These are phyloP conservation scores for Malassezia japonica DNA, from an alignment of 1,284 basidiomycete species.

Conservation along the genomic window DNA sequence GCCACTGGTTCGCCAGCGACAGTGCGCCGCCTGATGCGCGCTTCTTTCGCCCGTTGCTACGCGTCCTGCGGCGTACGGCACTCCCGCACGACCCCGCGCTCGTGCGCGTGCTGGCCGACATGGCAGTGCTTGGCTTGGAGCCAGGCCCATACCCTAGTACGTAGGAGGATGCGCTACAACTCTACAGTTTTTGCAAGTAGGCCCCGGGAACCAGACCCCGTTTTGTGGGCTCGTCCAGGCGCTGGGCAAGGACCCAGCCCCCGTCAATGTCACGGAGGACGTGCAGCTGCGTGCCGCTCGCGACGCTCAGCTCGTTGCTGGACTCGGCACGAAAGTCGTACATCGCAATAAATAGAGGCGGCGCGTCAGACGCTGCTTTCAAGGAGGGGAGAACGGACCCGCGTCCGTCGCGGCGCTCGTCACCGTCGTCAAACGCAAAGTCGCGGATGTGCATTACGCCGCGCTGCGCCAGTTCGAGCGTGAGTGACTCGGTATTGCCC, in stretches of 20 bases:
- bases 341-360: background rate
- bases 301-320: slow-evolving; percentile 15
- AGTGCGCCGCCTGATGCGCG: background rate
- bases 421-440: slow-evolving; percentile 9
- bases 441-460: slow-evolving; percentile 5
- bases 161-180: background rate
- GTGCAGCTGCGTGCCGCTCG: slow-evolving; percentile 6
- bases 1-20: slow-evolving; percentile 2
- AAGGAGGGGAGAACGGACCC: slow-evolving; percentile 8
- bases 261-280: background rate
- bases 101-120: slow-evolving; percentile 5
- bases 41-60: slow-evolving; percentile 10
- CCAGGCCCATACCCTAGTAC: background rate
- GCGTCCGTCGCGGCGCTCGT: slow-evolving; percentile 3
- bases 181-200: slow-evolving; percentile 7
- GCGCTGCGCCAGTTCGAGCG: background rate
- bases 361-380: background rate
- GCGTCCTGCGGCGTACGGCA: slow-evolving; percentile 5
- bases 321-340: slow-evolving; percentile 16
- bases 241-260: slow-evolving; percentile 13
- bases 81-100: slow-evolving; percentile 3
- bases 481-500: background rate
- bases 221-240: background rate
- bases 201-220: slow-evolving; percentile 14
- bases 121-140: slow-evolving; percentile 1